Conservation (phyloP, 2,329 filamentous ascomycete genomes). For the Aspergillus persii region DNA sequence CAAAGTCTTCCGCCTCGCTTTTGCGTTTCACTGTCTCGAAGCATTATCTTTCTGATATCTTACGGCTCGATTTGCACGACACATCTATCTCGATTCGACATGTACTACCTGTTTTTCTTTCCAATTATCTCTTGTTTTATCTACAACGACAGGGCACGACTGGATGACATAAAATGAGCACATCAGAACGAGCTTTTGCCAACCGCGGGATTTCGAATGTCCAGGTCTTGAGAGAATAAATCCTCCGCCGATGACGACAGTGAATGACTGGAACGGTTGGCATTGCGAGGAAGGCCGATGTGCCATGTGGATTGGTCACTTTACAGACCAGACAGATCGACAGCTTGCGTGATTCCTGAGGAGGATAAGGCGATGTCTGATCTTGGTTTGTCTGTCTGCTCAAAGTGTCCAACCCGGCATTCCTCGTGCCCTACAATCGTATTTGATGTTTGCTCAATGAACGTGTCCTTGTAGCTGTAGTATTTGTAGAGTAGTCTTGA, state of each 20-base stretch:
- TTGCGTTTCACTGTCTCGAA: constrained; percentile 41
- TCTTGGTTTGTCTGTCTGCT: not conserved
- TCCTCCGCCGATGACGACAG: constrained; percentile 13
- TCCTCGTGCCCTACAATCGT: constrained; percentile 6
- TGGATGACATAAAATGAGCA: constrained; percentile 8
- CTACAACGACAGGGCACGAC: constrained; percentile 11
- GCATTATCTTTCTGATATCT: constrained; percentile 30
- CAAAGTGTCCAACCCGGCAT: constrained; percentile 1
- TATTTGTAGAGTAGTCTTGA: not conserved
- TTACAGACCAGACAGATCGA: not conserved
- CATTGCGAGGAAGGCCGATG: constrained; percentile 13
- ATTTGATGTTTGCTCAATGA: not conserved
- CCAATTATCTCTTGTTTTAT: constrained; percentile 9
- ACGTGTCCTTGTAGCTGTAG: not conserved
- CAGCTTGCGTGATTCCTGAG: not conserved
- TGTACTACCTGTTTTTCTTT: constrained; percentile 35
- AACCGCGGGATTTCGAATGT: constrained; percentile 14
- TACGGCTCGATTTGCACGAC: constrained; percentile 3
- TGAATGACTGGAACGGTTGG: constrained; percentile 9
- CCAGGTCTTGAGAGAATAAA: constrained; percentile 2
- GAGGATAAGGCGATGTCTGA: not conserved
- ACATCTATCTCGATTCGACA: constrained; percentile 39
- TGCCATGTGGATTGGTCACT: constrained; percentile 2
- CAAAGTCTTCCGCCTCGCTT: constrained; percentile 6
- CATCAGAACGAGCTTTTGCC: constrained; percentile 14